Percentiles rank a stretch among this genome's conserved stretches.
Conservation (phyloP, 768 basidiomycete species). For the Termitomyces sp. region DNA sequence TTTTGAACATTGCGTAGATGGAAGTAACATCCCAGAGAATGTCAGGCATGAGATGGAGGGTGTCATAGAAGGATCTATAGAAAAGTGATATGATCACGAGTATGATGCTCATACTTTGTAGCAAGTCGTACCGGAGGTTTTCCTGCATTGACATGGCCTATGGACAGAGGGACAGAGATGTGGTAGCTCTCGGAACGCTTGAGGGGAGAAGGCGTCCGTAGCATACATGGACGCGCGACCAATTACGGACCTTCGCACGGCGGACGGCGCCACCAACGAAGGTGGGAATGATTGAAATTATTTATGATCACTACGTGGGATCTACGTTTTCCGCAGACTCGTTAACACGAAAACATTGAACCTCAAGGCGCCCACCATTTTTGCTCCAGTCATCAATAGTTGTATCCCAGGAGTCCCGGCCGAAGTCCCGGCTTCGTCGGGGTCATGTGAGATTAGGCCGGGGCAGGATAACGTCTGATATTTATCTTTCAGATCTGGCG, state of each 20-base stretch:
- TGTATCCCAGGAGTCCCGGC: no score
- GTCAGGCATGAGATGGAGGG: background rate
- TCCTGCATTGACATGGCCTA: no score
- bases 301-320: background rate
- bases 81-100: background rate
- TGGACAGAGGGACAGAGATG: no score
- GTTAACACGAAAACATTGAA: constrained; percentile 40
- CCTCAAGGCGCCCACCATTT: constrained; percentile 56
- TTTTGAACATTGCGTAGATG: background rate
- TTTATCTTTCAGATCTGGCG: constrained; percentile 12
- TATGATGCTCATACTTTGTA: no score
- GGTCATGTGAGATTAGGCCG: constrained; percentile 20
- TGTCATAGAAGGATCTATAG: background rate
- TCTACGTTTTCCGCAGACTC: background rate
- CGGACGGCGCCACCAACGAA: no score
- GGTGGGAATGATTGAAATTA: background rate
- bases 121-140: no score
- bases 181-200: no score
- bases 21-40: background rate
- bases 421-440: constrained; percentile 66
- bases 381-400: constrained; percentile 52
- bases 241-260: no score
- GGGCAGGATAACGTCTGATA: constrained; percentile 62
- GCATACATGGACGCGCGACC: no score
- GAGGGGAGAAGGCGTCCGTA: no score